Evolutionary conservation across 495 filamentous ascomycete genomes (phyloP), one percentile per base, ranked within the genome.

Genomic region (Neurospora sp.): DNA sequence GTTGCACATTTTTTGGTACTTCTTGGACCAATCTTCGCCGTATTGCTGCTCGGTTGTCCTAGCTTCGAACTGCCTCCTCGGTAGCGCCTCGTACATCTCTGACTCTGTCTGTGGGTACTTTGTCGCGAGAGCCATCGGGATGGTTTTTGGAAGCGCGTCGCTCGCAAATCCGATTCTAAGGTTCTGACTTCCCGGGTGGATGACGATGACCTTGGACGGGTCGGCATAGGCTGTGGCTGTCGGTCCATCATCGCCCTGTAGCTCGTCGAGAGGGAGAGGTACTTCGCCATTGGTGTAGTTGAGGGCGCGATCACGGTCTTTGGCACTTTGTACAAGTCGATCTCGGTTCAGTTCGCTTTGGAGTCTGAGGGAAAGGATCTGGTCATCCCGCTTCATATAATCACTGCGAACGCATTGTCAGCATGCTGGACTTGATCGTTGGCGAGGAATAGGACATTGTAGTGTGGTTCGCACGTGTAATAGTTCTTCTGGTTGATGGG

Each of bases 401-500:
- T 99, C 96, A 42, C 94, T 97, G 75, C 6, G 12, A 42, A 44
- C 16, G n/a, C 66, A 35, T 71, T 16, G 78, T 81, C 70, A 83
- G 79, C 44, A 35, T 31, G 54, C 27, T 27, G 54, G 27, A 18
- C 54, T 35, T 18, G 27, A 18, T 31, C 8, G 40, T 35, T 66
- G 37, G 20, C 5, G 23, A 40, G 41, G 18, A 27, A 42, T n/a
- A 38, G 27, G 54, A 35, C 54, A 38, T 41, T 27, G 23, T 12
- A 20, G 48, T 27, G 71, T 71, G 27, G 86, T 41, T n/a, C 93
- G 72, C 87, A 97, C 93, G 96, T 99, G 78, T 99, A 99, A 82
- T 99, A 99, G 82, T 99, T 99, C 83, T 99, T 99, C 79, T 99
- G 96, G 79, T 99, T 99, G 81, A 99, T 99, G 78, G 94, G 91